Evolutionary conservation across 192 early-diverging fungal species (phyloP).

Genomic region (Linnemannia hyalina): DNA sequence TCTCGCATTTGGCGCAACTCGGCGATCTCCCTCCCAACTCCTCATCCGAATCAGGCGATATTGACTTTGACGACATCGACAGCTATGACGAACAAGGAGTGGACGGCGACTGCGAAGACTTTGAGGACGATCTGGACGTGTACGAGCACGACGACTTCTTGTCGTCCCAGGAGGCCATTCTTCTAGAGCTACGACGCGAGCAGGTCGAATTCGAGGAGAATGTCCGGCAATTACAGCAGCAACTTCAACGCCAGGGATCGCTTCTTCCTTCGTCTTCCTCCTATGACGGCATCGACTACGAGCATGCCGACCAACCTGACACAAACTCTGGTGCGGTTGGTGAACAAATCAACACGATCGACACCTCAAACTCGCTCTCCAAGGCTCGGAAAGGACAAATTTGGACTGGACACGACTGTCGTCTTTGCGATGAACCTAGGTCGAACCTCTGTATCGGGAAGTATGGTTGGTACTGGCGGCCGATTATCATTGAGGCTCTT

Average conservation of each 20-base stretch:
- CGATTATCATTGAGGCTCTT: conserved; percentile 29
- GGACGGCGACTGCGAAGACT: conserved; percentile 37
- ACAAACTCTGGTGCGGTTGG: background rate
- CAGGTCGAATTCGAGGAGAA: conserved; percentile 56
- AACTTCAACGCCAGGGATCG: conserved; percentile 38
- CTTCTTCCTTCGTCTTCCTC: conserved; percentile 19
- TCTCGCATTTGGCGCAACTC: background rate
- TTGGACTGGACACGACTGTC: background rate
- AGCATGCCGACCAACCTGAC: background rate
- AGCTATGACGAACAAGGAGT: conserved; percentile 22
- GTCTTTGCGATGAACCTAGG: conserved; percentile 28
- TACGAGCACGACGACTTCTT: conserved; percentile 47
- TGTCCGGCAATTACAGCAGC: conserved; percentile 43
- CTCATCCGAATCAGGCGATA: conserved; percentile 33
- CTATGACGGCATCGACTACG: conserved; percentile 10
- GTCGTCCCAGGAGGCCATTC: conserved; percentile 44
- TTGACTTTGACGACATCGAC: conserved; percentile 27
- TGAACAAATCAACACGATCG: background rate
- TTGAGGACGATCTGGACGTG: conserved; percentile 30
- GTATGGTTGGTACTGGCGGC: conserved; percentile 35
- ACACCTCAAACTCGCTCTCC: background rate
- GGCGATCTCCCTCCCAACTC: conserved; percentile 5
- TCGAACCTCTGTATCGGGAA: conserved; percentile 33
- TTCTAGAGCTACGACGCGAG: conserved; percentile 49
- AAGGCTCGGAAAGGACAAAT: background rate